Base-by-base conservation (phyloP, 2,329 filamentous ascomycete species). In the Coniochaeta hoffmannii region DNA sequence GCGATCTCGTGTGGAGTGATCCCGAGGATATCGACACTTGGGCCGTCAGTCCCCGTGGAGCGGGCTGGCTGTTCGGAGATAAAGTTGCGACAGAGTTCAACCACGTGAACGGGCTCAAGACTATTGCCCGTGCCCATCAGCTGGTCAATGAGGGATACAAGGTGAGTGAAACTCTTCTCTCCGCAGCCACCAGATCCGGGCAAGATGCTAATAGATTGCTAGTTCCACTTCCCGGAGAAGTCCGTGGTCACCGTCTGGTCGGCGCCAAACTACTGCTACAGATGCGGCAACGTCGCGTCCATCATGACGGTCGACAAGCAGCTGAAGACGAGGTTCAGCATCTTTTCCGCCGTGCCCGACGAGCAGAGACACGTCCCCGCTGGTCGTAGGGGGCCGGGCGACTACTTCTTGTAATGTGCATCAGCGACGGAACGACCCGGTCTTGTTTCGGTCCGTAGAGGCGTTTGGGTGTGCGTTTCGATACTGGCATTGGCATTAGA, bases 171-270 rank as follows among this genome's bases (percentile, higher is more conserved):
- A 12, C 30, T 12, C 30, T n/a, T n/a, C 17, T 24, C 17, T 11
- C 26, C 19, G 36, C 14, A 8, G 15, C 2, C 28, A 24, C 2
- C 14, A 34, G n/a, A 7, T 34, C 2, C 28, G n/a, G 12, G 12
- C 28, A 34, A 22, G 22, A 24, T 59, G 17, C 67, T 74, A 63
- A 75, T 59, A 3, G 30, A 28, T 31, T 7, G 53, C 32, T 56
- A 90, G 83, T 97, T 95, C 70, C 93, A 97, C 69, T 97, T 97
- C 73, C 81, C 88, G 54, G 89, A 96, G 69, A 93, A 94, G 73
- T 95, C 95, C 12, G 92, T 97, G 41, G 92, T 96, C 17, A 99
- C 94, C 0, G 94, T 99, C 22, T 99, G 94, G 94, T 97, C 91
- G 57, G 94, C 94, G 3, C 94, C 94, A 4, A 99, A 95, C 69